Evolutionary conservation across 1,139 yeast genomes (phyloP), one percentile per base, ranked within the genome.

Genomic region (Debaryomyces sp.): DNA sequence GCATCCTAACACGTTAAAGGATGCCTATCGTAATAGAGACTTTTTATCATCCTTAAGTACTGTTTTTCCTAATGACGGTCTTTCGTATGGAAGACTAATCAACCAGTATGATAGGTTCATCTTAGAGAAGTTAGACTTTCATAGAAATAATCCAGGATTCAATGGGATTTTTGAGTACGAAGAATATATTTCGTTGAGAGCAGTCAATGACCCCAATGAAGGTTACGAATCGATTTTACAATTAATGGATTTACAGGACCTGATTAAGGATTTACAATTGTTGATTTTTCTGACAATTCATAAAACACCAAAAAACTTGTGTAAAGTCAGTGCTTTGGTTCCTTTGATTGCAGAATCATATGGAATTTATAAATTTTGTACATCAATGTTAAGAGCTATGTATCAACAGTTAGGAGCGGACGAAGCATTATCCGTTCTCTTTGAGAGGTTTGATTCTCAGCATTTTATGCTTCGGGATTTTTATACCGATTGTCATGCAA

Each of bases 81-180:
- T 64, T 34, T 82, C 86, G 26, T 91, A 90, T 60, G 87, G 91
- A 2, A 76, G 87, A 54, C 76, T 94, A 52, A 90, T 92, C 57
- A 79, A 77, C 49, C 96, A 88, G 59, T 94, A 91, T 61, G 90
- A 85, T 43, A 75, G 77, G 39, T 88, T 82, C 54, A 70, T 94
- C 50, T 70, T 88, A 48, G 80, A 80, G 59, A 94, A 94, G 64
- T 77, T 94, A 55, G 82, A 82, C 50, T 94, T 94, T 66, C 98
- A 94, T 64, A 82, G 87, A 48, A 79, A 81, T 52, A 96, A 94
- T 62, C 85, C 90, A 12, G 96, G 92, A 2, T 94, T 92, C 70
- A 92, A 89, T 62, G 98, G 98, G 18, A 91, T 92, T 41, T 94
- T 94, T 68, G 99, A 94, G 64, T 94, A 94, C 62, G 96, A 91